A percentile compares a stretch with the other conserved stretches of the same genome.
phyloP scores from a whole-genome alignment of 805 yeast species.

The Myxozyma sirexii region DNA sequence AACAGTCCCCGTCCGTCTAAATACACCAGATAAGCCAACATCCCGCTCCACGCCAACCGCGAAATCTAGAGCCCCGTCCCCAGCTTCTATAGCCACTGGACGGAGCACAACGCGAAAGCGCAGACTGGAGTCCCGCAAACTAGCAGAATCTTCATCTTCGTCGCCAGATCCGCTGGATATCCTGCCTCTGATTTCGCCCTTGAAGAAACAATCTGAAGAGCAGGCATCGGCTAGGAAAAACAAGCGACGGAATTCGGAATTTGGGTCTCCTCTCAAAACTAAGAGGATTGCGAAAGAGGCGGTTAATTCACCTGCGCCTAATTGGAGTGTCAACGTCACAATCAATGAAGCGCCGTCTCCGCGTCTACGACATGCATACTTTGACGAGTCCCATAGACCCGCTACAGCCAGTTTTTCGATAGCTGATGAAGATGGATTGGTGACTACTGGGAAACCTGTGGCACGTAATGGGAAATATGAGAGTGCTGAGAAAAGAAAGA shows the following conservation, averaged over 20 bases:
- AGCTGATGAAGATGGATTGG: neutral
- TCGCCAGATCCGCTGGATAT: constrained; percentile 30
- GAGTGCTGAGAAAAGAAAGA: no score
- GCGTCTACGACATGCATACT: neutral
- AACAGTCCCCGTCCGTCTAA: constrained; percentile 9
- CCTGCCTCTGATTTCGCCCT: constrained; percentile 23
- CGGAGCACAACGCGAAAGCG: constrained; percentile 1
- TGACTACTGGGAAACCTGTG: neutral
- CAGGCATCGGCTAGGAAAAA: neutral
- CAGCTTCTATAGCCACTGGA: neutral
- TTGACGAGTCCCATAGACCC: neutral
- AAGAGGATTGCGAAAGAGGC: neutral
- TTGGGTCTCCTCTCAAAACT: neutral
- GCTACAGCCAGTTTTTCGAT: neutral
- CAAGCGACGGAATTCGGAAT: neutral
- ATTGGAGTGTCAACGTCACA: constrained; percentile 27
- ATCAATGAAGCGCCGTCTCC: constrained; percentile 12
- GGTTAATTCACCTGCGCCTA: neutral
- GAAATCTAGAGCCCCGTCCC: neutral
- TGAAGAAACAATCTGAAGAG: constrained; percentile 8
- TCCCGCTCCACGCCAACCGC: constrained; percentile 21
- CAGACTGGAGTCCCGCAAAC: neutral
- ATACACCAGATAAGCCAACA: constrained; percentile 18
- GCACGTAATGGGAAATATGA: no score
- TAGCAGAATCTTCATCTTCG: neutral